Evolutionary conservation across 805 yeast species (phyloP).

Genomic region (Cyberlindnera petersonii): DNA sequence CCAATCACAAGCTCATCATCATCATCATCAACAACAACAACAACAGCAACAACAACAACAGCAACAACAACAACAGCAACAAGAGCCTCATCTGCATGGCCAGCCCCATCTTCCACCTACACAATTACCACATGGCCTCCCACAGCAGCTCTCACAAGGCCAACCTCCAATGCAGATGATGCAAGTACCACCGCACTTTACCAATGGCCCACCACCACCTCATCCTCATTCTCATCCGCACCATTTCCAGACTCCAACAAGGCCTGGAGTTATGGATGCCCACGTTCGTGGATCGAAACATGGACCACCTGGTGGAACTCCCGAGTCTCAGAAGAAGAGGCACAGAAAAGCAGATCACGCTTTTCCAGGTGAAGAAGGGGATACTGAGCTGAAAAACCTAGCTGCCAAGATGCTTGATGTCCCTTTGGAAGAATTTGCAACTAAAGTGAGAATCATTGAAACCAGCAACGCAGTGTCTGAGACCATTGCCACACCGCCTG

Average conservation of each 20-base stretch:
- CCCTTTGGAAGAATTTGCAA: conserved; percentile 42
- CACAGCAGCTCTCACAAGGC: conserved; percentile 2
- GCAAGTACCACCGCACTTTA: conserved; percentile 14
- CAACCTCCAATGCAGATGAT: conserved; percentile 9
- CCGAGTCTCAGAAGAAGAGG: conserved; percentile 26
- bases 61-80: neutral
- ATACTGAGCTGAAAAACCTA: conserved; percentile 34
- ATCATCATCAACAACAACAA: conserved; percentile 1
- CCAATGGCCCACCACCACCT: conserved; percentile 3
- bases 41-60: conserved; percentile 9
- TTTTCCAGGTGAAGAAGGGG: conserved; percentile 32
- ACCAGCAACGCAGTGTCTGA: conserved; percentile 15
- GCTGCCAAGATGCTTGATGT: conserved; percentile 29
- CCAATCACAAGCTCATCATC: too few relatives aligned
- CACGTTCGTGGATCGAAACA: conserved; percentile 10
- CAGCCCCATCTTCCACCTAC: neutral
- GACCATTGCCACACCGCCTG: conserved; percentile 23
- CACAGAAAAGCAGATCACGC: conserved; percentile 27
- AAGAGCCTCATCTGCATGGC: neutral
- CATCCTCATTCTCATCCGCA: conserved; percentile 8
- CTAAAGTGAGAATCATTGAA: conserved; percentile 42
- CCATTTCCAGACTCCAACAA: conserved; percentile 27
- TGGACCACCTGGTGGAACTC: conserved; percentile 12
- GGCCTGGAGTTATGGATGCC: conserved; percentile 14
- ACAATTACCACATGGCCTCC: neutral